A percentile compares a stretch with the other conserved stretches of the same genome.
Evolutionary conservation across 1,284 basidiomycete genomes (phyloP).

Genomic region (Ustilago hordei): DNA sequence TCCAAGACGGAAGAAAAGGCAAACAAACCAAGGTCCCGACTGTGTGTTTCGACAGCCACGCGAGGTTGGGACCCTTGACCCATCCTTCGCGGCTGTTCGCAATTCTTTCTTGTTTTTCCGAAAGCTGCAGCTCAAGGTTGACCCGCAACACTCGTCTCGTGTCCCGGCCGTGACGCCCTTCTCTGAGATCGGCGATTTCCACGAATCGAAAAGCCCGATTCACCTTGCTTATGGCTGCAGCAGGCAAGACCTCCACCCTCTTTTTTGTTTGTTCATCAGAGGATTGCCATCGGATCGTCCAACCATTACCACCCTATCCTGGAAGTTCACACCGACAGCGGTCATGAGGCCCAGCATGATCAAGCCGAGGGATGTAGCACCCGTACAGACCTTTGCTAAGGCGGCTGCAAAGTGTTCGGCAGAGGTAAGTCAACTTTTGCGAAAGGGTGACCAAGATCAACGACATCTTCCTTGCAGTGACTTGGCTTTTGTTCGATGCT

Average conservation of each 20-base stretch:
- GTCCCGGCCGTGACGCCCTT: neutral
- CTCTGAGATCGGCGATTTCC: neutral
- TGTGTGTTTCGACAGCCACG: conserved; percentile 1
- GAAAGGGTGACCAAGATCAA: neutral
- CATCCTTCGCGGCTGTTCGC: neutral
- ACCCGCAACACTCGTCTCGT: neutral
- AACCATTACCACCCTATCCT: neutral
- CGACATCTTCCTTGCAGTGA: neutral
- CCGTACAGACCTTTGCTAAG: conserved; percentile 53
- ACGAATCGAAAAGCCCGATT: neutral
- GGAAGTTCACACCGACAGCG: neutral
- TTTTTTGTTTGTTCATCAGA: neutral
- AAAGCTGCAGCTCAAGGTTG: conserved; percentile 7
- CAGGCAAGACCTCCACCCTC: conserved; percentile 4
- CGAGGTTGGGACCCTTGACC: conserved; percentile 12
- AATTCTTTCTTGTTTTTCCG: conserved; percentile 22
- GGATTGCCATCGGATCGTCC: neutral
- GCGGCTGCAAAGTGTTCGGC: conserved; percentile 45
- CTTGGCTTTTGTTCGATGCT: too few species aligned
- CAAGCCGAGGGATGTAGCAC: conserved; percentile 51
- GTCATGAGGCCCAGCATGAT: conserved; percentile 38
- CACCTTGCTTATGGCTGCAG: neutral
- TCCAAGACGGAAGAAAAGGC: neutral
- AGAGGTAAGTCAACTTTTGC: conserved; percentile 25
- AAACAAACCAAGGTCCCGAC: neutral